These are phyloP conservation scores for Claviceps sp. DNA, from an alignment of 2,329 filamentous ascomycete genomes.

Conservation along the genomic window DNA sequence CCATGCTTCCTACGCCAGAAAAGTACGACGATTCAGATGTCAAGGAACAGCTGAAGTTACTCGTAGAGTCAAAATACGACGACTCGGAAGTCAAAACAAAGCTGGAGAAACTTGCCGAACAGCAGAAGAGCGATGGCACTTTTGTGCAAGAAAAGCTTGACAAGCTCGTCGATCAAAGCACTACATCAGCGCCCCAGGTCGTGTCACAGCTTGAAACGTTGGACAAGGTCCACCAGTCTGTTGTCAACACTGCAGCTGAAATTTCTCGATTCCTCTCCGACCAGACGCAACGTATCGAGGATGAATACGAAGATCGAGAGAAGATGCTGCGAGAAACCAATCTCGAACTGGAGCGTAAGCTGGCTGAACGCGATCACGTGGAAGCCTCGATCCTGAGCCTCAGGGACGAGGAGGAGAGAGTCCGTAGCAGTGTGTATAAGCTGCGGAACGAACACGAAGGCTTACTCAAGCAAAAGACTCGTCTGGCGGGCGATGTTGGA, in stretches of 20 bases:
- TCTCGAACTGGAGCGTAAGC: constrained; percentile 65
- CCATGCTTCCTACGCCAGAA: constrained; percentile 42
- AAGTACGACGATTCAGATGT: constrained; percentile 29
- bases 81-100: constrained; percentile 32
- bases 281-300: constrained; percentile 60
- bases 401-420: constrained; percentile 37
- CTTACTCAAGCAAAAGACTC: constrained; percentile 63
- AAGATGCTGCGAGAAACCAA: constrained; percentile 68
- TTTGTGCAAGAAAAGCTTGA: constrained; percentile 26
- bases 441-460: constrained; percentile 60
- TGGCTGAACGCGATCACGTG: constrained; percentile 50
- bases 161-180: constrained; percentile 46
- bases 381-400: constrained; percentile 39
- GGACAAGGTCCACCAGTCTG: constrained; percentile 78
- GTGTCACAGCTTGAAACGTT: constrained; percentile 67
- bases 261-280: constrained; percentile 68
- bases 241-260: constrained; percentile 70
- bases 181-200: constrained; percentile 49
- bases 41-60: constrained; percentile 17
- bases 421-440: constrained; percentile 41
- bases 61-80: constrained; percentile 43
- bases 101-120: constrained; percentile 28
- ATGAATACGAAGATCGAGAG: constrained; percentile 68
- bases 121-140: constrained; percentile 15
- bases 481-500: constrained; percentile 73